Base-by-base conservation (phyloP, 2,329 filamentous ascomycete species). In the Pseudocercospora pini-densiflorae region DNA sequence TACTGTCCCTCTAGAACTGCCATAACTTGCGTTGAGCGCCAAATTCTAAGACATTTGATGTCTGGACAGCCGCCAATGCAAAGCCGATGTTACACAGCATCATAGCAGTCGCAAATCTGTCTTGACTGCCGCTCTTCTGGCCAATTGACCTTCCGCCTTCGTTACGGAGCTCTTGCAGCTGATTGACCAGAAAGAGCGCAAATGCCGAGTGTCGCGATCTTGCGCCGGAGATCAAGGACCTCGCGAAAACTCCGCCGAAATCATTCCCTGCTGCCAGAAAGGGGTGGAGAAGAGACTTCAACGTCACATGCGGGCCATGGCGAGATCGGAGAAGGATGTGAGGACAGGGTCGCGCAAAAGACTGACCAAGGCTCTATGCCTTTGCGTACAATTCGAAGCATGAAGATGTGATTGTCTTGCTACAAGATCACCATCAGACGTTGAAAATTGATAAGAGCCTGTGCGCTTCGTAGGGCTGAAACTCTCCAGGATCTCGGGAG, bases 391-490 rank as follows among this genome's bases (percentile, higher is more conserved):
- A 1, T 43, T 19, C 1, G 16, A 19, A 19, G 40, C 5, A 19
- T 43, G 40, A 43, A 43, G 40, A 9, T 19, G 40, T 43, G 5
- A 5, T 43, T 19, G 16, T 43, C 40, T 6, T n/a, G 40, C 40
- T 7, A 43, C 16, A 19, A n/a, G 2, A 8, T 10, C 40, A 43
- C 14, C 16, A 7, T 43, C 40, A 51, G 47, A 27, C 47, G 19
- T 21, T 23, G 10, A 16, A 7, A 19, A 6, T 24, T 51, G 2
- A 3, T 51, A 51, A 24, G 9, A 24, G 45, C 45, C 45, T 49
- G 45, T 49, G n/a, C 45, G 45, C n/a, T 23, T 49, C 12, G 45
- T 51, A 51, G 47, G 47, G 47, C 47, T 51, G 47, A 51, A 51
- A 51, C 47, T 51, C 47, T 51, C 47, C 47, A 51, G 19, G 21